These are phyloP conservation scores for Haplosporangium gracile DNA, from an alignment of 192 early-diverging fungal species.

Conservation along the genomic window DNA sequence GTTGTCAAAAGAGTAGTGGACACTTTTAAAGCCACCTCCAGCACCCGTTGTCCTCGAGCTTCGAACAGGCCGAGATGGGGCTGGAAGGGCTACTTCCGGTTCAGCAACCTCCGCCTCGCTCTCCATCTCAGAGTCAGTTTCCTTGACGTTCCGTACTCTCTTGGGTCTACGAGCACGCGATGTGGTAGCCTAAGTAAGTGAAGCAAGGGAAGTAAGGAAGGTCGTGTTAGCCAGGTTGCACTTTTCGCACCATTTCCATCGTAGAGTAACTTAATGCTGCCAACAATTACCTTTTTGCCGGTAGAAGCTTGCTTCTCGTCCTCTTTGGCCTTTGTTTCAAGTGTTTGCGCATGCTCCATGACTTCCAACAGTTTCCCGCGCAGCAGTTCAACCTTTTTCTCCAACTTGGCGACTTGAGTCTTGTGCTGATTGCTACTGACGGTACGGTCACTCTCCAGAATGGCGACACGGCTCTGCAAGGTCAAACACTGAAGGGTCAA, in stretches of 20 bases:
- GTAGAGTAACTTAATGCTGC: neutral
- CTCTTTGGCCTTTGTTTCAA: slow-evolving; percentile 16
- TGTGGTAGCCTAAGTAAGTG: neutral
- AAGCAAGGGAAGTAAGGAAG: neutral
- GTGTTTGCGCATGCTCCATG: slow-evolving; percentile 23
- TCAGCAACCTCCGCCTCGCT: slow-evolving; percentile 9
- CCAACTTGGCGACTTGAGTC: slow-evolving; percentile 7
- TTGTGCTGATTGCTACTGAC: neutral
- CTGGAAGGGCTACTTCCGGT: neutral
- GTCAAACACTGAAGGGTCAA: slow-evolving; percentile 22
- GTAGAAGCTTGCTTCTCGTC: neutral
- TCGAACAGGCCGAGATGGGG: neutral
- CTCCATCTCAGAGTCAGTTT: neutral
- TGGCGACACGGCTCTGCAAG: slow-evolving; percentile 27
- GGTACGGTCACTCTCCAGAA: slow-evolving; percentile 28
- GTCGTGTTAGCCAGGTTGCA: neutral
- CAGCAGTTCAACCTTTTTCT: slow-evolving; percentile 29
- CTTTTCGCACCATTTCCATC: neutral
- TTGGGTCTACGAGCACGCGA: neutral
- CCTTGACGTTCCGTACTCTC: neutral
- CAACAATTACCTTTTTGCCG: slow-evolving; percentile 11
- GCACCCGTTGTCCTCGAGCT: slow-evolving; percentile 9
- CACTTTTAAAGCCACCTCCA: neutral
- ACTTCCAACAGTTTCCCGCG: slow-evolving; percentile 34
- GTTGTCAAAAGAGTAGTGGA: slow-evolving; percentile 11